Percentiles rank a stretch among this genome's conserved stretches.
These are phyloP conservation scores for Fusarium transvaalense DNA, from an alignment of 2,329 filamentous ascomycete genomes.

Conservation along the genomic window DNA sequence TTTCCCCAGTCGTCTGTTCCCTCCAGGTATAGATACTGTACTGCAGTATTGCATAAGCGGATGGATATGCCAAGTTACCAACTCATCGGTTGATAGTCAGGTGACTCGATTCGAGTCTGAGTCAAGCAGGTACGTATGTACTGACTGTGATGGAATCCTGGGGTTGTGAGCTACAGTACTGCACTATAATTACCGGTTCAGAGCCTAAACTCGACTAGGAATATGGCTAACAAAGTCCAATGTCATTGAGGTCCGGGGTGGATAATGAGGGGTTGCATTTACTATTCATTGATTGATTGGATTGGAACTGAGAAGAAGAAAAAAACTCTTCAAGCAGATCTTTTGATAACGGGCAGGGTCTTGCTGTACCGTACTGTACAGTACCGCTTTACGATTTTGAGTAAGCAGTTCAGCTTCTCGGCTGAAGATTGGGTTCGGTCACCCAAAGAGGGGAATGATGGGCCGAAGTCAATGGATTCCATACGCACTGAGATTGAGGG, in stretches of 20 bases:
- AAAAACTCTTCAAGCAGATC: slow-evolving; percentile 27
- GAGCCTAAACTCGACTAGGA: slow-evolving; percentile 12
- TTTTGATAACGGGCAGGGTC: not conserved
- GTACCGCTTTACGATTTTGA: not conserved
- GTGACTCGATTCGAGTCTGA: slow-evolving; percentile 7
- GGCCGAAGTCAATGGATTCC: not conserved
- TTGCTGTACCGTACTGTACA: not conserved
- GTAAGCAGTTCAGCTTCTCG: slow-evolving; percentile 2
- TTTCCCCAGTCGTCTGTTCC: not conserved
- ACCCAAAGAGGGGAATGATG: slow-evolving; percentile 29
- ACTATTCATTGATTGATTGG: not conserved
- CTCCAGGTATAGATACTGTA: slow-evolving; percentile 11
- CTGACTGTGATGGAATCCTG: slow-evolving; percentile 10
- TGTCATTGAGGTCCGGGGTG: slow-evolving; percentile 3
- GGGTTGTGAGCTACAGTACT: slow-evolving; percentile 14
- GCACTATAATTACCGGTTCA: not conserved
- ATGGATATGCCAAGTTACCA: slow-evolving; percentile 2
- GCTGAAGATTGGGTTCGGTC: slow-evolving; percentile 10
- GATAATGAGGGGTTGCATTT: not conserved
- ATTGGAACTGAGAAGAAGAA: slow-evolving; percentile 2
- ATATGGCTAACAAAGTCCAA: slow-evolving; percentile 6
- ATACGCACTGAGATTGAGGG: slow-evolving; percentile 25
- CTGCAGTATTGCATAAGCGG: slow-evolving; percentile 7
- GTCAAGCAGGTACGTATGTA: not conserved
- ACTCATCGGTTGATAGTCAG: slow-evolving; percentile 20